A percentile compares a stretch with the other conserved stretches of the same genome.
These are phyloP conservation scores for Globisporangium cystogenes DNA, from an alignment of 352 stramenopile species.

Conservation along the genomic window DNA sequence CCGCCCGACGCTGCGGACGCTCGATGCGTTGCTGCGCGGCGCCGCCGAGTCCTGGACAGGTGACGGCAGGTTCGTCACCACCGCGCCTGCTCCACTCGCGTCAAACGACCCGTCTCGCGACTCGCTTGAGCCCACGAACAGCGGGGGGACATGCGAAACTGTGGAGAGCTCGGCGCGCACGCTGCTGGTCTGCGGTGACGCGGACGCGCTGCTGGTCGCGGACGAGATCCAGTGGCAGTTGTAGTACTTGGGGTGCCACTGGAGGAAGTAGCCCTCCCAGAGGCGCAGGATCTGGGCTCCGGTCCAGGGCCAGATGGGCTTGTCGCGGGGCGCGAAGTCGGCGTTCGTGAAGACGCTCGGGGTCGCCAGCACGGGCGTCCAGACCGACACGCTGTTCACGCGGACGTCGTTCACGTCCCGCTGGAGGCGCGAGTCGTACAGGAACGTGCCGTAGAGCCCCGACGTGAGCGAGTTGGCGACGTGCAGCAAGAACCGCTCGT, in stretches of 20 bases:
- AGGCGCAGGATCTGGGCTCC: constrained; percentile 73
- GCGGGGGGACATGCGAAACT: too few species aligned
- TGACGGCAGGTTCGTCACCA: neutral
- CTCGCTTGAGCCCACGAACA: neutral
- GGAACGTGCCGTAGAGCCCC: constrained; percentile 76
- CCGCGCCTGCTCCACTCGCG: neutral
- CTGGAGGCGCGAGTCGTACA: constrained; percentile 72
- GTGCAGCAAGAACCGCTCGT: constrained; percentile 77
- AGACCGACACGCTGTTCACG: constrained; percentile 58
- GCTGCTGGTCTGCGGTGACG: neutral
- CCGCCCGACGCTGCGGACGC: constrained; percentile 7
- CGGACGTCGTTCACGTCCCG: constrained; percentile 59
- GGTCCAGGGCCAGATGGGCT: constrained; percentile 78
- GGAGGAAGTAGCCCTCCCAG: constrained; percentile 84
- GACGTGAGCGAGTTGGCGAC: constrained; percentile 77
- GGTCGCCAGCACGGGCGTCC: constrained; percentile 67
- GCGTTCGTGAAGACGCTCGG: constrained; percentile 41
- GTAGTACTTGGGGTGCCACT: constrained; percentile 82
- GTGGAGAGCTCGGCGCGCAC: neutral
- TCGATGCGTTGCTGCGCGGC: constrained; percentile 9
- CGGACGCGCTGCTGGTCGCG: neutral
- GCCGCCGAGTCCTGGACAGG: neutral
- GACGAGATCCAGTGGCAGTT: constrained; percentile 70
- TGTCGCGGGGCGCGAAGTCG: constrained; percentile 35
- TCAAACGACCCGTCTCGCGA: constrained; percentile 6